These are phyloP conservation scores for Colletotrichum sansevieriae DNA, from an alignment of 2,329 filamentous ascomycete genomes.

Conservation along the genomic window DNA sequence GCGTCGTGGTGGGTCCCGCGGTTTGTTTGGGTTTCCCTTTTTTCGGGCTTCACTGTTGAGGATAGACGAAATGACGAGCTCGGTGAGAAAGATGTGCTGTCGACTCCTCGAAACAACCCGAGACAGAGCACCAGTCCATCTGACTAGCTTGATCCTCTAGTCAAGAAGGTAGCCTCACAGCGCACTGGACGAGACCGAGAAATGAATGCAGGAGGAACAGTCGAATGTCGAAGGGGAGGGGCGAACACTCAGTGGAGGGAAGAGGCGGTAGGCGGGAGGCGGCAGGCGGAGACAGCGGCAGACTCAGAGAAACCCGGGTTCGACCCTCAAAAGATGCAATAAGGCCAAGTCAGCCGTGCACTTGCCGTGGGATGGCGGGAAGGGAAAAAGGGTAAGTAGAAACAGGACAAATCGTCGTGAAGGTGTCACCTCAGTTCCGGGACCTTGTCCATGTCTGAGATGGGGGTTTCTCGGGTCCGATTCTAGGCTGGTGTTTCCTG, in stretches of 20 bases:
- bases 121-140: slow-evolving; percentile 16
- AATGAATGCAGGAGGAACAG: slow-evolving; percentile 5
- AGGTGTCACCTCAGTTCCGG: slow-evolving; percentile 31
- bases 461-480: background rate
- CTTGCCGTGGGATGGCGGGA: slow-evolving; percentile 28
- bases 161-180: background rate
- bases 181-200: slow-evolving; percentile 2
- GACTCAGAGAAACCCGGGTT: background rate
- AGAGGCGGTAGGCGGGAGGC: background rate
- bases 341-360: slow-evolving; percentile 8
- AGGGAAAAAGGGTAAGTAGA: slow-evolving; percentile 1
- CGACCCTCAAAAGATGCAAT: slow-evolving; percentile 1
- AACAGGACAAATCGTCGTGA: slow-evolving; percentile 25
- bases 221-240: background rate
- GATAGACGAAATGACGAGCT: slow-evolving; percentile 6
- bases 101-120: slow-evolving; percentile 24
- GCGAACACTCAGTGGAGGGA: background rate
- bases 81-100: slow-evolving; percentile 11
- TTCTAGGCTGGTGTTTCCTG: slow-evolving; percentile 10
- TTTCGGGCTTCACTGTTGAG: background rate
- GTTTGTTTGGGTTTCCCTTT: slow-evolving; percentile 35
- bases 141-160: background rate
- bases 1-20: slow-evolving; percentile 36
- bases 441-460: slow-evolving; percentile 1
- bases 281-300: background rate